Percentiles rank a stretch among this genome's conserved stretches.
Conservation (phyloP, 805 yeast species). For the Zygosaccharomyces siamensis region DNA sequence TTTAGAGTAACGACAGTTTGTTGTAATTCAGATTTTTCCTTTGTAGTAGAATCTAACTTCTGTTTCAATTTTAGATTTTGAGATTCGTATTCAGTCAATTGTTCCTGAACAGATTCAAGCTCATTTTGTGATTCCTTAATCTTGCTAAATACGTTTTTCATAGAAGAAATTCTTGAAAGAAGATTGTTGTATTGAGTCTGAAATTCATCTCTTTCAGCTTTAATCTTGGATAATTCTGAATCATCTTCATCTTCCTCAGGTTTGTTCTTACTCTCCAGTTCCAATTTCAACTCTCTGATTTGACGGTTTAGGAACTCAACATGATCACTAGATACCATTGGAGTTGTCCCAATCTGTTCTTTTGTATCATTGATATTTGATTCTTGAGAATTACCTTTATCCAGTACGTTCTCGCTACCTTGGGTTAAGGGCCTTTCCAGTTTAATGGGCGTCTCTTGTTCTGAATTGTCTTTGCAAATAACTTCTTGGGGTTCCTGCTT, state of each 20-base stretch:
- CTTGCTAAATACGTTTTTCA: slow-evolving; percentile 67
- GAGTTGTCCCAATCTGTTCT: background rate
- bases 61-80: slow-evolving; percentile 37
- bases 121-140: slow-evolving; percentile 69
- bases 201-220: slow-evolving; percentile 51
- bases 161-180: slow-evolving; percentile 58
- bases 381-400: slow-evolving; percentile 1
- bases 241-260: slow-evolving; percentile 7
- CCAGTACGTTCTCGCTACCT: slow-evolving; percentile 17
- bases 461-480: background rate
- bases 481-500: slow-evolving; percentile 3
- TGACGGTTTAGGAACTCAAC: slow-evolving; percentile 8
- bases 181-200: slow-evolving; percentile 59
- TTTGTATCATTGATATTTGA: background rate
- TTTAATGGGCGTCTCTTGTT: slow-evolving; percentile 1
- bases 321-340: background rate
- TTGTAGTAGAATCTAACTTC: slow-evolving; percentile 32
- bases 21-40: slow-evolving; percentile 35
- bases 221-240: slow-evolving; percentile 34
- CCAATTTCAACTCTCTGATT: slow-evolving; percentile 5
- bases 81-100: slow-evolving; percentile 44
- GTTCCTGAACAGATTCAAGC: slow-evolving; percentile 50
- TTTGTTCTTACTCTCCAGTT: slow-evolving; percentile 3
- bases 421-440: slow-evolving; percentile 7
- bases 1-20: slow-evolving; percentile 36